A percentile compares a stretch with the other conserved stretches of the same genome.
phyloP scores from a whole-genome alignment of 2,329 filamentous ascomycete species.

The Cercospora sp. region DNA sequence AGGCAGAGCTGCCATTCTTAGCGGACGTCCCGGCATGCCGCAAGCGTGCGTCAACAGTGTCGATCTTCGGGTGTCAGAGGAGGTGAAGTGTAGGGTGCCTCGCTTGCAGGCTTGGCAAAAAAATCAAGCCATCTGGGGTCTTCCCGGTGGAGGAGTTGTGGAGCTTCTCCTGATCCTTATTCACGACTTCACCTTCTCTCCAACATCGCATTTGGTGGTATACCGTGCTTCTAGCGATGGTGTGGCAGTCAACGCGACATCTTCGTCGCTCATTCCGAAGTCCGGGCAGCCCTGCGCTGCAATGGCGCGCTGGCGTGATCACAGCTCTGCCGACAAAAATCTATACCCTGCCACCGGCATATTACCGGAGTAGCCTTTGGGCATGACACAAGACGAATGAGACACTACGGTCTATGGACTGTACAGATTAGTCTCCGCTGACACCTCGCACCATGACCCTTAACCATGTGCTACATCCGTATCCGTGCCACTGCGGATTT shows the following conservation, averaged over 20 bases:
- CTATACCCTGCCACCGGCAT: neutral
- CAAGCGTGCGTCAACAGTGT: slow-evolving; percentile 1
- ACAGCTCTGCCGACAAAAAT: neutral
- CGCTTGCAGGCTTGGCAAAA: neutral
- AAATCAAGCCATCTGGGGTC: neutral
- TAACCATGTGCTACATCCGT: neutral
- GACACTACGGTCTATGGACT: neutral
- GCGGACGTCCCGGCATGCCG: neutral
- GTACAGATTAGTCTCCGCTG: neutral
- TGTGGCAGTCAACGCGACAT: neutral
- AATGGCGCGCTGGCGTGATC: neutral
- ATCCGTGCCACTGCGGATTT: neutral
- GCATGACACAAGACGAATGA: slow-evolving; percentile 2
- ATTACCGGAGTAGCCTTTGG: neutral
- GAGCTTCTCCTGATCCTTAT: neutral
- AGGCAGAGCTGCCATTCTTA: neutral
- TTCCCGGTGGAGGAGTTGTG: neutral
- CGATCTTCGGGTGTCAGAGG: neutral
- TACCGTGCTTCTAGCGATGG: neutral
- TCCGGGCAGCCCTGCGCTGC: neutral
- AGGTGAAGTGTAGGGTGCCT: neutral
- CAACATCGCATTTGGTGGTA: neutral
- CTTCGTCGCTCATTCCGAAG: neutral
- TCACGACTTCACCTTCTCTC: slow-evolving; percentile 1
- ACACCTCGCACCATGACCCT: neutral